Percentiles rank a stretch among this genome's conserved stretches.
phyloP scores from a whole-genome alignment of 2,329 filamentous ascomycete species.

The Aspergillus sp. region DNA sequence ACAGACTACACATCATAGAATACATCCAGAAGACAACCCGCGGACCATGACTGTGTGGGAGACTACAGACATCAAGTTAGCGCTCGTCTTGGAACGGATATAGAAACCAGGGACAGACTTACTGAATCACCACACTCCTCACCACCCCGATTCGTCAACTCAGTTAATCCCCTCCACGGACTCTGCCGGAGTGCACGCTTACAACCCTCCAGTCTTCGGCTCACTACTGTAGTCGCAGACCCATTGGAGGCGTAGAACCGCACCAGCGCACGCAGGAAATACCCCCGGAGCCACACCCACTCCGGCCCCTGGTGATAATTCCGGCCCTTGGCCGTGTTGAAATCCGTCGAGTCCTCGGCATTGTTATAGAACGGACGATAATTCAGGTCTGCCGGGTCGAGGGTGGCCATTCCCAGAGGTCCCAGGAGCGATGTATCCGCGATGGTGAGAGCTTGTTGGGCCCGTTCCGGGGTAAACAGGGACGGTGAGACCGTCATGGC shows the following conservation, averaged over 20 bases:
- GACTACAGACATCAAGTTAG: slow-evolving; percentile 46
- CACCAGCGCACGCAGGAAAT: slow-evolving; percentile 83
- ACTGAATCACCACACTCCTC: slow-evolving; percentile 80
- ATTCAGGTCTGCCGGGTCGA: slow-evolving; percentile 85
- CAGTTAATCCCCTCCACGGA: slow-evolving; percentile 82
- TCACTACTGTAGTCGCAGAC: slow-evolving; percentile 93
- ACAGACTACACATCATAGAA: slow-evolving; percentile 75
- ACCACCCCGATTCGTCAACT: slow-evolving; percentile 86
- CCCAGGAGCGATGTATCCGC: slow-evolving; percentile 74
- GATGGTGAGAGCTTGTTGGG: slow-evolving; percentile 64
- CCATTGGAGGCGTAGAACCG: slow-evolving; percentile 52
- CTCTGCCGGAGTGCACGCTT: slow-evolving; percentile 74
- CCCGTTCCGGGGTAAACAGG: slow-evolving; percentile 73
- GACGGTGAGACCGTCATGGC: slow-evolving; percentile 90
- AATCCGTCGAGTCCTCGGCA: slow-evolving; percentile 84
- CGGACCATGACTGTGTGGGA: slow-evolving; percentile 94
- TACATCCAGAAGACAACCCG: slow-evolving; percentile 85
- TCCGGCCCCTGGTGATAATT: slow-evolving; percentile 99
- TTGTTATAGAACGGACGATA: slow-evolving; percentile 95
- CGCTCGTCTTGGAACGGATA: slow-evolving; percentile 6
- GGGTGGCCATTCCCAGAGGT: slow-evolving; percentile 88
- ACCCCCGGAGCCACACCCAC: slow-evolving; percentile 96
- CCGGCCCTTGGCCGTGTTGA: slow-evolving; percentile 82
- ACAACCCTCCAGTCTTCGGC: slow-evolving; percentile 69
- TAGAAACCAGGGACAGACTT: slow-evolving; percentile 26